Base-by-base conservation (phyloP, 192 early-diverging fungal genomes). In the Gamsiella multidivaricata region DNA sequence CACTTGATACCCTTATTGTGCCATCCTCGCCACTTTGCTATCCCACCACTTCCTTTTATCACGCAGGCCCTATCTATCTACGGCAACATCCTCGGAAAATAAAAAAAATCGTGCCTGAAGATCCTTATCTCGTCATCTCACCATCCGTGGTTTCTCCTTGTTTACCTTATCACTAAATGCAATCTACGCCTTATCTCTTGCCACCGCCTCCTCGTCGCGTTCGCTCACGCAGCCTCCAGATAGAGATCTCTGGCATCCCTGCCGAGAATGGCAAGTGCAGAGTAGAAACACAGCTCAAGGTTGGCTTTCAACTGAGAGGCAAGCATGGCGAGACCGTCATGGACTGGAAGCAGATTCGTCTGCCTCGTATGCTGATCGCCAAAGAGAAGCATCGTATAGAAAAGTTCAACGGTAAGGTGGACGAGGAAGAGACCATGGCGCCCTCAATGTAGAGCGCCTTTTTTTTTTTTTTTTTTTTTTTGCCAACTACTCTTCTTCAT, bases 201-300 rank as follows among this genome's bases (percentile, higher is more conserved):
- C 49, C 65, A 17, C 46, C 65, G 3, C 55, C 41, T 28, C 46
- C 43, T n/a, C 43, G 23, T 42, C 20, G 25, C 26, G 43, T 9
- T 4, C 20, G 9, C 15, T 15, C 12, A 33, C 20, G 54, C 26
- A 63, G 49, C 31, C 58, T 63, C 28, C 66, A 66, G 74, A 69
- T 78, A 43, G 54, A 69, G 36, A 78, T 78, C 61, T 63, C 65
- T 42, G 74, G 74, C 60, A 78, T 78, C 31, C 74, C 74, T 20
- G 74, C 74, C 61, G 74, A 78, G 55, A 78, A 78, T 39, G 74
- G 65, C 58, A 91, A 92, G 58, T 93, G 90, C 34, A 81, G 93
- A 14, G 93, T 94, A 26, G 93, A 95, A 74, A 95, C 94, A 45
- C 94, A 94, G 80, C 92, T 92, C 74, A 93, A 92, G 59, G 83